Evolutionary conservation across 2,329 filamentous ascomycete species (phyloP).

Genomic region (Ilyonectria robusta): DNA sequence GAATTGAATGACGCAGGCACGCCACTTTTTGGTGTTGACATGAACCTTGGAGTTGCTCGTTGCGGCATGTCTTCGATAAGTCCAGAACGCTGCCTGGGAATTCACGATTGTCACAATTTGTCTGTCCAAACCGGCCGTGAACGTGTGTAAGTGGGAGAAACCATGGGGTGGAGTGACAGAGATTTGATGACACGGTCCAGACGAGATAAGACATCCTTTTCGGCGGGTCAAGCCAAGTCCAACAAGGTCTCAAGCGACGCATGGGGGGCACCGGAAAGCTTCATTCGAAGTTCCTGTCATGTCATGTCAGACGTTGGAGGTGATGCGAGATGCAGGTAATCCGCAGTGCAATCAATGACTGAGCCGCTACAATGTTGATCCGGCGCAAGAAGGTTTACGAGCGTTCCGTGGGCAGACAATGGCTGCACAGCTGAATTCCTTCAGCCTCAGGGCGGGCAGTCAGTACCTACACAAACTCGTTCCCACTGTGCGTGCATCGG

Average conservation of each 20-base stretch:
- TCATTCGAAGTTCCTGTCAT: neutral
- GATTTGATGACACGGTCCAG: neutral
- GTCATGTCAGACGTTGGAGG: neutral
- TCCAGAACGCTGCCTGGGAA: neutral
- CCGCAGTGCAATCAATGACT: neutral
- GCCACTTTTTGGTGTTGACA: neutral
- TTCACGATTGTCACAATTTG: neutral
- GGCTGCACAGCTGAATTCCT: neutral
- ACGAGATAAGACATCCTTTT: neutral
- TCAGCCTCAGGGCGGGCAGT: neutral
- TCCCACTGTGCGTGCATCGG: no score
- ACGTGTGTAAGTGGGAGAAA: neutral
- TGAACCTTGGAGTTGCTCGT: neutral
- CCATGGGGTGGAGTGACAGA: neutral
- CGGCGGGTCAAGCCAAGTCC: neutral
- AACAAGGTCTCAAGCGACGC: neutral
- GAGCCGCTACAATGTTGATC: constrained; percentile 28
- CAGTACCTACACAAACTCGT: neutral
- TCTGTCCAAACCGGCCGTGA: neutral
- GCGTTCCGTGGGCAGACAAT: neutral
- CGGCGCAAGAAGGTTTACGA: neutral
- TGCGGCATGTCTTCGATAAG: neutral
- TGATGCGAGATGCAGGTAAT: neutral
- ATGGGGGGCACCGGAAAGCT: neutral
- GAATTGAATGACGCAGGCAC: neutral